A percentile compares a stretch with the other conserved stretches of the same genome.
Conservation (phyloP, 2,329 filamentous ascomycete genomes). For the Sarocladium strictum region DNA sequence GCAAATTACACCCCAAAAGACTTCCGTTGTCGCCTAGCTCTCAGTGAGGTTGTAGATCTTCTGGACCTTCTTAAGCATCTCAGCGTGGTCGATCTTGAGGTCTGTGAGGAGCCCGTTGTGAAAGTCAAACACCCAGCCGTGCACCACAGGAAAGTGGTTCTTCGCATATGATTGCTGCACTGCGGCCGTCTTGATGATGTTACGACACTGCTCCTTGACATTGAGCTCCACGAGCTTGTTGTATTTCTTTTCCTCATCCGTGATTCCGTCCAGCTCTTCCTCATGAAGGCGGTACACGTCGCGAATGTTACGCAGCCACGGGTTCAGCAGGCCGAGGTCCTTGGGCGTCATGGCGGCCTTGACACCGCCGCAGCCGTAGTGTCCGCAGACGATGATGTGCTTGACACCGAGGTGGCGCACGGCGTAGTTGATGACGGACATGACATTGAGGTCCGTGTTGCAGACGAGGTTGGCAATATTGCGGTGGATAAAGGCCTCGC, state of each 20-base stretch:
- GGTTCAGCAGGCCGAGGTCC: conserved; percentile 65
- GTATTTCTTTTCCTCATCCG: conserved; percentile 54
- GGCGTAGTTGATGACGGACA: conserved; percentile 81
- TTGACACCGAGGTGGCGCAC: conserved; percentile 75
- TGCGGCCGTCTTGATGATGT: conserved; percentile 71
- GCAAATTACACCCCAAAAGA: not conserved
- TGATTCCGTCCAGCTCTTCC: conserved; percentile 59
- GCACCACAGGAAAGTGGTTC: conserved; percentile 62
- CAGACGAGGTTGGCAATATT: conserved; percentile 89
- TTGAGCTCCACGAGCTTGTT: conserved; percentile 77
- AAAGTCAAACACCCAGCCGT: conserved; percentile 70
- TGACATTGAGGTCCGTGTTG: conserved; percentile 72
- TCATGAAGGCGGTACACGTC: conserved; percentile 70
- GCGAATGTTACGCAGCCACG: conserved; percentile 68
- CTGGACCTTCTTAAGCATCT: conserved; percentile 49
- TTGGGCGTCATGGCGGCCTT: conserved; percentile 68
- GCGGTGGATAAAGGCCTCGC: conserved; percentile 88
- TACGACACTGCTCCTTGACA: conserved; percentile 70
- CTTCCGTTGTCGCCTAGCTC: conserved; percentile 13
- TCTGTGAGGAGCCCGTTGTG: conserved; percentile 61
- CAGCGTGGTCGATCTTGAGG: conserved; percentile 56
- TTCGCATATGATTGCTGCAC: conserved; percentile 66
- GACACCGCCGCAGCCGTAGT: conserved; percentile 73
- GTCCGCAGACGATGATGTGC: conserved; percentile 73
- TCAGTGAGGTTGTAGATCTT: conserved; percentile 57